Evolutionary conservation across 1,139 yeast genomes (phyloP).

Genomic region (Yamadazyma dendronema): DNA sequence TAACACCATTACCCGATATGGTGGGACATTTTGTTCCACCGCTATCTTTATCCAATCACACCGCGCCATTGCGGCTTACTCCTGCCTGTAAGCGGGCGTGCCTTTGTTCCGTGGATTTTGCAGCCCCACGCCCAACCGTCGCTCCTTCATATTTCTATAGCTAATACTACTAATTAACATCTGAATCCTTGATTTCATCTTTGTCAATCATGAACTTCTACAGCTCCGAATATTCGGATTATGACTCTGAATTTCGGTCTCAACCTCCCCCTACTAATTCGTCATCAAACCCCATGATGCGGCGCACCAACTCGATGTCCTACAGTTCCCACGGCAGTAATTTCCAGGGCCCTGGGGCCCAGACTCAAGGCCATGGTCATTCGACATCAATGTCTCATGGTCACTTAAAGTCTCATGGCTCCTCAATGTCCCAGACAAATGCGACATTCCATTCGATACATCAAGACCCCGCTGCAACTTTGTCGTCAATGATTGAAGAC

Average conservation of each 20-base stretch:
- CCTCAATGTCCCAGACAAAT: neutral
- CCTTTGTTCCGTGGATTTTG: no score
- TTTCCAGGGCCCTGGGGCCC: no score
- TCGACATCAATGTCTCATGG: no score
- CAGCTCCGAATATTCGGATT: neutral
- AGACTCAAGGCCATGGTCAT: no score
- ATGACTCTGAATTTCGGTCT: neutral
- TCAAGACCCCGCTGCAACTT: constrained; percentile 3
- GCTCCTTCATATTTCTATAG: neutral
- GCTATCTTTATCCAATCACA: neutral
- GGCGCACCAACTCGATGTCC: no score
- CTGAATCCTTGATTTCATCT: neutral
- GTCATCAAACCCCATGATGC: neutral
- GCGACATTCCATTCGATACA: neutral
- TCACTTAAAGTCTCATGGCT: no score
- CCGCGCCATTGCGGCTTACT: neutral
- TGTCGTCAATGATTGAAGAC: constrained; percentile 11
- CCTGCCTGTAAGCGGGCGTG: neutral
- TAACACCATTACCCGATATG: neutral
- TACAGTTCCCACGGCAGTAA: no score
- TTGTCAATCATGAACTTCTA: neutral
- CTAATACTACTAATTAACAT: neutral
- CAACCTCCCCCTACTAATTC: neutral
- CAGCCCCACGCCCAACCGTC: neutral
- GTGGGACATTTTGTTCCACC: neutral